These are phyloP conservation scores for Ailanthus altissimus DNA, from an alignment of 345 rosid genomes.

Conservation along the genomic window DNA sequence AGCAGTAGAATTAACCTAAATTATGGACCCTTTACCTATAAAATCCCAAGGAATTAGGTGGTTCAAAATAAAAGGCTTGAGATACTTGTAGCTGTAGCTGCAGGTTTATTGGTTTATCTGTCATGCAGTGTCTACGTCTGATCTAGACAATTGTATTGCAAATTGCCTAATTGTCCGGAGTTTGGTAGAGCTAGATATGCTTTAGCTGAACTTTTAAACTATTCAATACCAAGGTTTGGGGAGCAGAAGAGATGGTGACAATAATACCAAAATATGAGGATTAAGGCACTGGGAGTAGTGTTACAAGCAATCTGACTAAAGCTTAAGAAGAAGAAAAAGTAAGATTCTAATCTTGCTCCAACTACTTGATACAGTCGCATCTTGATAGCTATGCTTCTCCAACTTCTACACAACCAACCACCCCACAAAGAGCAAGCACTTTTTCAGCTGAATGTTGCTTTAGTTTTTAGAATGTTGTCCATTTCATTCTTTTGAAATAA, in stretches of 20 bases:
- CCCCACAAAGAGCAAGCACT: constrained; percentile 19
- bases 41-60: not conserved
- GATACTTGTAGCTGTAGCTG: not conserved
- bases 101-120: not conserved
- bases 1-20: constrained; percentile 4
- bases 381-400: constrained; percentile 43
- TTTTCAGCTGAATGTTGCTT: not conserved
- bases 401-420: constrained; percentile 37
- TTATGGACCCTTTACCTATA: not conserved
- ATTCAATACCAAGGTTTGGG: constrained; percentile 23
- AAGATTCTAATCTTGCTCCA: not conserved
- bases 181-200: constrained; percentile 16
- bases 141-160: not conserved
- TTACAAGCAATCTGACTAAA: not conserved
- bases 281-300: not conserved
- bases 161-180: not conserved
- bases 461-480: constrained; percentile 8
- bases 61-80: not conserved
- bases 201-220: constrained; percentile 19
- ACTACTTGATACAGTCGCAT: not conserved
- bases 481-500: constrained; percentile 1
- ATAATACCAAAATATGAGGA: not conserved
- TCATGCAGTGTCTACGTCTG: not conserved
- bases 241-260: constrained; percentile 32
- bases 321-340: not conserved